Evolutionary conservation across 2,329 filamentous ascomycete genomes (phyloP).

Genomic region (Fusarium liriodendri): DNA sequence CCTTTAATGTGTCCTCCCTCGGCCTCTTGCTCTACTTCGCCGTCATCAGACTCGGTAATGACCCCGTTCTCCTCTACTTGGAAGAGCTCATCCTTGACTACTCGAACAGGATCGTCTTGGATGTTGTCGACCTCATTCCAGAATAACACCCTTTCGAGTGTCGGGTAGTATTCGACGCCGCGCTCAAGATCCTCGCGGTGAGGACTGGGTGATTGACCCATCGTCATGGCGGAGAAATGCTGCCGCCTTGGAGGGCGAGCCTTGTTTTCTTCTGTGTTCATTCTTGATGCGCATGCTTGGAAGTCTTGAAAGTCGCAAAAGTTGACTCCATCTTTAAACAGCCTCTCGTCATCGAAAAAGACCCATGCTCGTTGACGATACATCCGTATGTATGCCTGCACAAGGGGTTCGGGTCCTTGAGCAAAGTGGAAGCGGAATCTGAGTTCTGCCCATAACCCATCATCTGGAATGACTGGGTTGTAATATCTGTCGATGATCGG

Average conservation of each 20-base stretch:
- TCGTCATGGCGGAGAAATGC: not conserved
- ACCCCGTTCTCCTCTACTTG: not conserved
- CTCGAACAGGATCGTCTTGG: not conserved
- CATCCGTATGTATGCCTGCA: not conserved
- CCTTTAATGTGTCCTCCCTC: not conserved
- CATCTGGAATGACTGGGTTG: not conserved
- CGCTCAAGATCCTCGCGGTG: not conserved
- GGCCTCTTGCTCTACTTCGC: not conserved
- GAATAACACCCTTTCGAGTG: not conserved
- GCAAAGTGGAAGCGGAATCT: not conserved
- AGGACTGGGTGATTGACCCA: not conserved
- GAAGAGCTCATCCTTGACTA: not conserved
- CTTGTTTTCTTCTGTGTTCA: not conserved
- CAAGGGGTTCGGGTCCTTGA: not conserved
- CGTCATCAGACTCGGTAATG: not conserved
- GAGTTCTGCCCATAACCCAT: not conserved
- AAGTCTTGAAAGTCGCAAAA: not conserved
- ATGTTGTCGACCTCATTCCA: not conserved
- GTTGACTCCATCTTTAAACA: not conserved
- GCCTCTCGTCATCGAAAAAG: conserved; percentile 1
- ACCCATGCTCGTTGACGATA: conserved; percentile 19
- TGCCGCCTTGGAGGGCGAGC: not conserved
- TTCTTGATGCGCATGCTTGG: not conserved
- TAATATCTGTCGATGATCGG: not conserved
- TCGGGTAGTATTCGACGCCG: not conserved